Evolutionary conservation across 1,139 yeast genomes (phyloP), one percentile per base, ranked within the genome.

Genomic region (Yamadazyma triangularis): DNA sequence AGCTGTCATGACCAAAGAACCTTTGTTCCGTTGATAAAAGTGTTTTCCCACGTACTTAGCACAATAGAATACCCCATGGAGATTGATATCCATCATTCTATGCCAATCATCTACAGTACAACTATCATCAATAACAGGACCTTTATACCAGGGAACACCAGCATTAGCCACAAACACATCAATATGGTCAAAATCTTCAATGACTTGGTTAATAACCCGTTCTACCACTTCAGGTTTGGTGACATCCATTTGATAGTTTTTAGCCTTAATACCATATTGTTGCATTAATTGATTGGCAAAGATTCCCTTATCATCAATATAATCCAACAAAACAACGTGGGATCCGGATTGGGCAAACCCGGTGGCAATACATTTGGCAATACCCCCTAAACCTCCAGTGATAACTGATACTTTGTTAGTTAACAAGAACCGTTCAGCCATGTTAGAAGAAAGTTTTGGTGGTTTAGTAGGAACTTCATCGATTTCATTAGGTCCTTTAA

Each of bases 141-240:
- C 95, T 18, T 77, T 73, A 28, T 77, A 70, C 91, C 93, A 85
- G 11, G 87, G 83, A 25, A 83, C 74, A 37, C 95, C 95, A 13
- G 95, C 95, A 55, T 86, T 86, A 50, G 94, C 91, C 18, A 86
- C 89, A 53, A 84, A 79, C 19, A 83, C 70, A 52, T 86, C 95
- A 42, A 86, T 76, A 34, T 74, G 72, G 16, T 75, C 75, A 55
- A 86, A 86, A 45, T 85, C 93, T 41, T 62, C 45, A 40, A 67
- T 73, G 36, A 79, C 79, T 45, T 70, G 67, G 15, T 54, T 51
- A 30, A 85, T 63, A 5, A 79, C 76, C 24, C 50, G 48, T 45
- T 73, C 72, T 18, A 83, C 89, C 15, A 67, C 68, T 12, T 69
- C 72, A 24, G 73, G 61, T 39, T 75, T 72, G 15, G 84, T 70